Base-by-base conservation (phyloP, 495 filamentous ascomycete species). In the Thozetella sp. region DNA sequence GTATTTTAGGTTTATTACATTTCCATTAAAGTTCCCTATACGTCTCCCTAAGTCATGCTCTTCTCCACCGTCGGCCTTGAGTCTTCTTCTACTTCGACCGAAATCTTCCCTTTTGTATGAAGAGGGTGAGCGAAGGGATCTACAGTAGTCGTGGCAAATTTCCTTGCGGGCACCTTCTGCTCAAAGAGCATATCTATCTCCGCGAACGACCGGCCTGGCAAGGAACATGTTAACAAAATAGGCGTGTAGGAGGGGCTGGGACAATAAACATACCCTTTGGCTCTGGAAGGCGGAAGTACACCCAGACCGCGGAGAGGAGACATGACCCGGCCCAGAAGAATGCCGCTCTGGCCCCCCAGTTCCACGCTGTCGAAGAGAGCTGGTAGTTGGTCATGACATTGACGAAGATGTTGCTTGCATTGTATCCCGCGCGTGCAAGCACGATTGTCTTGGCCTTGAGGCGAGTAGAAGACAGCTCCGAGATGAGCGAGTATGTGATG, bases 361-460 rank as follows among this genome's bases (percentile, higher is more conserved):
- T 75, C 83, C 83, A 86, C 1, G 73, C 81, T 0, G 66, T 66
- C 0, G 80, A 74, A 46, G 74, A 77, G 20, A 85, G 68, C 68
- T 80, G 77, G 62, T 82, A 80, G 27, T 78, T 78, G 2, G 75
- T 81, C 55, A 85, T 70, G 50, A 85, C 74, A 26, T 75, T 75
- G 25, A 69, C 65, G 54, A 80, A 67, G 55, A 79, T 75, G 25
- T 70, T 72, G 59, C 61, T 77, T 40, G 80, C 69, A 57, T 82
- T 84, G 69, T 86, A 86, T 3, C 73, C 66, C 43, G 75, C 80
- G 6, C 83, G 76, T 1, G 79, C 81, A 1, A 86, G 73, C 0
- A 83, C 82, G 25, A 85, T 76, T 15, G 81, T 83, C 66, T 86
- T 86, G 57, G 77, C 72, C 61, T 79, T 73, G 25, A 86, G 76